Conservation (phyloP, 768 basidiomycete species). For the Mycena maculata region DNA sequence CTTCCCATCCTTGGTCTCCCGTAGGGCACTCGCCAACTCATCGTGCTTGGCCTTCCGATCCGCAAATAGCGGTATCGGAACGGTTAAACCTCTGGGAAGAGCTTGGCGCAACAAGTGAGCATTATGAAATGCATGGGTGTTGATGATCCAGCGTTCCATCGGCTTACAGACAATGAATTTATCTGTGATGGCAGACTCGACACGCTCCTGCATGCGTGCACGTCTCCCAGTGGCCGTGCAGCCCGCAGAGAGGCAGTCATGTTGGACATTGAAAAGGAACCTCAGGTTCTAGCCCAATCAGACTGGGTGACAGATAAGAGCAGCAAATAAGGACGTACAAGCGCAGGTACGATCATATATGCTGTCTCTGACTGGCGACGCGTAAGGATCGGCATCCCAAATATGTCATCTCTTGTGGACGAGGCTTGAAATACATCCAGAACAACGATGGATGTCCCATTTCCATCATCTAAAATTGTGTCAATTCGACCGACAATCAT, state of each 20-base stretch:
- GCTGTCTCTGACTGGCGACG: conserved; percentile 11
- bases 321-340: neutral
- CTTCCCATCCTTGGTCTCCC: neutral
- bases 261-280: conserved; percentile 25
- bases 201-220: conserved; percentile 16
- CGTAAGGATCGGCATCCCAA: conserved; percentile 11
- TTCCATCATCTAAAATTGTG: neutral
- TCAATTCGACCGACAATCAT: neutral
- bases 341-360: conserved; percentile 5
- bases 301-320: neutral
- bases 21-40: neutral
- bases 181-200: conserved; percentile 17
- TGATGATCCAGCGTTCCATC: conserved; percentile 12
- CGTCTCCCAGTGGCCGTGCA: conserved; percentile 11
- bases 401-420: neutral
- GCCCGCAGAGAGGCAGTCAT: conserved; percentile 11
- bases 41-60: conserved; percentile 7
- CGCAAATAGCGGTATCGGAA: conserved; percentile 11
- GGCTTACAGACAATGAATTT: conserved; percentile 1
- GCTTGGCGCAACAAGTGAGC: conserved; percentile 26
- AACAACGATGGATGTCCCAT: neutral
- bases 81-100: conserved; percentile 5
- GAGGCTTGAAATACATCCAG: conserved; percentile 9
- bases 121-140: conserved; percentile 26
- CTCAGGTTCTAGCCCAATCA: neutral